Percentiles rank a stretch among this genome's conserved stretches.
Evolutionary conservation across 2,329 filamentous ascomycete genomes (phyloP).

Genomic region (Fusarium concolor): DNA sequence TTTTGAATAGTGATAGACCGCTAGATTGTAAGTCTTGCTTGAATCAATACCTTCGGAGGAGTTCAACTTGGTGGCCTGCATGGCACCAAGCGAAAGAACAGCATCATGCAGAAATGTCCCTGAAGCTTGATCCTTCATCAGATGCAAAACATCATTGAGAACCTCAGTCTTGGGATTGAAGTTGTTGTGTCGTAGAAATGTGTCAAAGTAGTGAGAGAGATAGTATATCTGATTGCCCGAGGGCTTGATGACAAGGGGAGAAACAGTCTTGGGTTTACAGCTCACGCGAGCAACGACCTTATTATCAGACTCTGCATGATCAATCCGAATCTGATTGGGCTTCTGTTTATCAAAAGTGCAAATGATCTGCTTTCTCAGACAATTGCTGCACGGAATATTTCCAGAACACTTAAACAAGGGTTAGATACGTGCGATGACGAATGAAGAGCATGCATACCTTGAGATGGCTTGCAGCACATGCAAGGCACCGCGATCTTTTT

Average conservation of each 20-base stretch:
- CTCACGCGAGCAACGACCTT: not conserved
- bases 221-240: constrained; percentile 26
- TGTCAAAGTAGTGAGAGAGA: constrained; percentile 48
- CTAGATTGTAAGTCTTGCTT: constrained; percentile 14
- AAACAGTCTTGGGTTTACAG: accelerated
- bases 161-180: constrained; percentile 35
- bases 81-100: constrained; percentile 48
- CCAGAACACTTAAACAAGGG: constrained; percentile 49
- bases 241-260: not conserved
- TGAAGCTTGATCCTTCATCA: constrained; percentile 29
- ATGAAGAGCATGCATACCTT: constrained; percentile 43
- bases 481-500: constrained; percentile 48
- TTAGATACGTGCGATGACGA: not conserved
- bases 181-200: constrained; percentile 46
- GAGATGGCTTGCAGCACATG: constrained; percentile 50
- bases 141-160: constrained; percentile 37
- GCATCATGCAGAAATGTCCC: constrained; percentile 44
- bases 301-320: constrained; percentile 20
- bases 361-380: constrained; percentile 37
- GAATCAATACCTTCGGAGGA: constrained; percentile 1
- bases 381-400: constrained; percentile 47
- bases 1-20: constrained; percentile 44
- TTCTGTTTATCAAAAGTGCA: constrained; percentile 39
- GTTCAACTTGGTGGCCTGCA: constrained; percentile 45
- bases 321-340: constrained; percentile 37